Conservation (phyloP, 2,329 filamentous ascomycete species). For the Fusarium hostae region DNA sequence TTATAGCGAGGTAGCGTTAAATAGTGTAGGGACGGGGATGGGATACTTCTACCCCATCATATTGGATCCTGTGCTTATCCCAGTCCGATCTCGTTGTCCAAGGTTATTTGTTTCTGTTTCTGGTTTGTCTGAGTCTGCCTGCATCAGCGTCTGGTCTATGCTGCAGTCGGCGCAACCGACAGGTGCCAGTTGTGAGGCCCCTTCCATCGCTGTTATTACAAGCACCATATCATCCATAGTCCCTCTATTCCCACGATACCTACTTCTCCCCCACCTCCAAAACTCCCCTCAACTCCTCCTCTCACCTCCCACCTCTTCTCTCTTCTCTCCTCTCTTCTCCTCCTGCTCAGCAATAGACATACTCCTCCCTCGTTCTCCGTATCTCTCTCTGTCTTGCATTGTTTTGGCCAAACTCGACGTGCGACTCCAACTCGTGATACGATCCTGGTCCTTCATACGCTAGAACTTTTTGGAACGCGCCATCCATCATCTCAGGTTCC, state of each 20-base stretch:
- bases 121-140: constrained; percentile 18
- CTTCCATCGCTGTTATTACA: constrained; percentile 28
- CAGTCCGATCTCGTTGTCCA: constrained; percentile 33
- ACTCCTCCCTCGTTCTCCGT: constrained; percentile 17
- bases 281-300: constrained; percentile 20
- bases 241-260: constrained; percentile 24
- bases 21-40: not conserved
- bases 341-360: constrained; percentile 20
- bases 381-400: constrained; percentile 15
- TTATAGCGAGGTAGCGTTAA: constrained; percentile 19
- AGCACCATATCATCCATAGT: constrained; percentile 28
- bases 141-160: constrained; percentile 7
- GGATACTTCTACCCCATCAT: constrained; percentile 41
- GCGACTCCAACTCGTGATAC: constrained; percentile 36
- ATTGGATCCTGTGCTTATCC: constrained; percentile 39
- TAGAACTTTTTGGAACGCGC: constrained; percentile 30
- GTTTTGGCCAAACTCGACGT: constrained; percentile 24
- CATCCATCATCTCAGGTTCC: constrained; percentile 17
- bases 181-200: constrained; percentile 38
- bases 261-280: constrained; percentile 33
- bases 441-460: constrained; percentile 22
- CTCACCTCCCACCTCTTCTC: constrained; percentile 22
- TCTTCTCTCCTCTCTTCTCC: constrained; percentile 25
- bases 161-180: constrained; percentile 34
- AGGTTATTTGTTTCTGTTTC: constrained; percentile 20